phyloP scores from a whole-genome alignment of 2,329 filamentous ascomycete genomes.

The Madurella fahalii region DNA sequence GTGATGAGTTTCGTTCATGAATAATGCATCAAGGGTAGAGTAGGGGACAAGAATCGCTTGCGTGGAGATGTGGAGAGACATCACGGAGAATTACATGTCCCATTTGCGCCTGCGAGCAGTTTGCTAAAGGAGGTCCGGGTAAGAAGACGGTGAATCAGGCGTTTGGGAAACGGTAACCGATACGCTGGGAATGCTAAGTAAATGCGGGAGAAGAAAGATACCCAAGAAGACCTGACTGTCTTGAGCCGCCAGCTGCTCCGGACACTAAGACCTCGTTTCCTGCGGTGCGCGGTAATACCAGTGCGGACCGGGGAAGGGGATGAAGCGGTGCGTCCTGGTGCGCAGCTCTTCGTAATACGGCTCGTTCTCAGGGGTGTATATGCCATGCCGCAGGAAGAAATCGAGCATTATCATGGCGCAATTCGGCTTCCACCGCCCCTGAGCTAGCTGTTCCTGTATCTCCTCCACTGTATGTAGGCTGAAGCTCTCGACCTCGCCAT shows the following conservation, averaged over 20 bases:
- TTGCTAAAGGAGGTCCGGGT: neutral
- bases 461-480: conserved; percentile 73
- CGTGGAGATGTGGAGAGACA: neutral
- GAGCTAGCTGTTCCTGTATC: conserved; percentile 63
- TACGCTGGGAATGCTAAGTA: conserved; percentile 3
- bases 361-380: conserved; percentile 76
- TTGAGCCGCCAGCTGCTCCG: conserved; percentile 1
- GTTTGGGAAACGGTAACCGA: conserved; percentile 20
- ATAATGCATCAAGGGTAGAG: neutral
- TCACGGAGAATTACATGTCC: neutral
- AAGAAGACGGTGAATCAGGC: conserved; percentile 15
- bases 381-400: conserved; percentile 82
- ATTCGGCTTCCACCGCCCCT: conserved; percentile 87
- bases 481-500: conserved; percentile 87
- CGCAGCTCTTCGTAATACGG: conserved; percentile 72
- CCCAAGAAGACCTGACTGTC: conserved; percentile 15
- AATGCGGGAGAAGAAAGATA: conserved; percentile 16
- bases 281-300: conserved; percentile 30
- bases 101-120: neutral
- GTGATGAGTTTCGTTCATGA: conserved; percentile 5
- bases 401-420: conserved; percentile 80
- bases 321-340: conserved; percentile 67
- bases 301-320: conserved; percentile 74
- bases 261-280: conserved; percentile 9
- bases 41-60: conserved; percentile 2